Evolutionary conservation across 139 green algal species (phyloP).

Genomic region (Astrephomene gubernaculifera): DNA sequence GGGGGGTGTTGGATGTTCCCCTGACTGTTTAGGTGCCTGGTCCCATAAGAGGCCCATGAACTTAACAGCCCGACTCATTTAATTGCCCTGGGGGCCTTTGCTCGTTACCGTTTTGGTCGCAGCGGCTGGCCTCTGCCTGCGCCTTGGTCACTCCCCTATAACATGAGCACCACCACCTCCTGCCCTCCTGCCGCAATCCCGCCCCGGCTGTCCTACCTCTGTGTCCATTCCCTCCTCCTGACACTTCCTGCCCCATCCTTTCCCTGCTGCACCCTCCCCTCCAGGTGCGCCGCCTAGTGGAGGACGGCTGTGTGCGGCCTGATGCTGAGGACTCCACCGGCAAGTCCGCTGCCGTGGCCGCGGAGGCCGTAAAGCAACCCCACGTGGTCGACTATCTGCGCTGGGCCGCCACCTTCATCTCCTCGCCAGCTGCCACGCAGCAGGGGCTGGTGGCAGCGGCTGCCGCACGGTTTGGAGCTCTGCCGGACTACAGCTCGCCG

Average conservation of each 20-base stretch:
- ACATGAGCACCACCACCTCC: too few relatives aligned
- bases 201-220: too few relatives aligned
- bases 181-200: too few relatives aligned
- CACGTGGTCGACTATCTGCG: conserved; percentile 4
- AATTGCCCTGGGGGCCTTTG: too few relatives aligned
- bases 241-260: background rate
- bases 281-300: conserved; percentile 20
- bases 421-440: background rate
- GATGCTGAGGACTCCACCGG: background rate
- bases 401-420: background rate
- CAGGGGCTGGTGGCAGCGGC: background rate
- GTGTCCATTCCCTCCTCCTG: too few relatives aligned
- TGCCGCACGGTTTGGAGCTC: background rate
- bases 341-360: background rate
- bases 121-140: too few relatives aligned
- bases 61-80: too few relatives aligned
- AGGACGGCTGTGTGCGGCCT: conserved; percentile 4
- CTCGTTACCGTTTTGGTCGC: too few relatives aligned
- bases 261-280: background rate
- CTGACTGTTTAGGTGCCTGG: too few relatives aligned
- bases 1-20: background rate
- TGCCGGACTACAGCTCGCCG: background rate
- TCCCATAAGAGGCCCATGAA: too few relatives aligned
- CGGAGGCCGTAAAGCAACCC: background rate
- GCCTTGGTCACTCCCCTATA: too few relatives aligned